Evolutionary conservation across 306 rosid species (phyloP), one percentile per base, ranked within the genome.

Genomic region (Quercus gilva): DNA sequence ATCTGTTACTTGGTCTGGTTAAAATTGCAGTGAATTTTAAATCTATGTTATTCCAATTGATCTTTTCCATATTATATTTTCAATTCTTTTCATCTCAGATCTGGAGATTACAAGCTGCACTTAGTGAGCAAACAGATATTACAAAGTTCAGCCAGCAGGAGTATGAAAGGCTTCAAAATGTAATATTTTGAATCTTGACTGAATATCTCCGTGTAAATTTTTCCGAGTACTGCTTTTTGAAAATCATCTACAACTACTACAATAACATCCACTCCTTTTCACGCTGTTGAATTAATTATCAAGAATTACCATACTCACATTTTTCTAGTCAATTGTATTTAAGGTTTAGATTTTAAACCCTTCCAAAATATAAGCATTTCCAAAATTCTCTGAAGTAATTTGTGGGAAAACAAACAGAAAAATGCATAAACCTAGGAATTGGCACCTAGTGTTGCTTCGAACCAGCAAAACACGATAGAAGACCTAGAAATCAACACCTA

Each of bases 61-160:
- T 20, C 2, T 4, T 23, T 4, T 21, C 56, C 5, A 35, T 69
- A 0, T 69, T 51, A 52, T 82, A 83, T 79, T 80, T 52, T 13
- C 55, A 56, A 13, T 78, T 77, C 60, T 78, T 76, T 55, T 45
- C 52, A 65, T 73, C 52, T n/a, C 85, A 94, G 98, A 88, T 94
- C 77, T 92, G 97, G 97, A 92, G 88, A 88, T 86, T 94, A 79
- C 97, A 94, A 84, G 93, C 94, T 84, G 97, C 97, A 73, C 85
- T 94, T 28, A 85, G 94, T 75, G 94, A 92, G 85, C 98, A 94
- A 84, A 84, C 97, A 61, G 91, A 92, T 86, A 79, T 92, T 83
- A 94, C 96, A 5, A 92, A 86, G 55, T 81, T 28, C 55, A 92
- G 96, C 81, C 91, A 89, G 80, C 94, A 90, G 87, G 98, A 90